Evolutionary conservation across 805 yeast species (phyloP), one percentile per base, ranked within the genome.

Genomic region (Schizosaccharomyces lindneri): DNA sequence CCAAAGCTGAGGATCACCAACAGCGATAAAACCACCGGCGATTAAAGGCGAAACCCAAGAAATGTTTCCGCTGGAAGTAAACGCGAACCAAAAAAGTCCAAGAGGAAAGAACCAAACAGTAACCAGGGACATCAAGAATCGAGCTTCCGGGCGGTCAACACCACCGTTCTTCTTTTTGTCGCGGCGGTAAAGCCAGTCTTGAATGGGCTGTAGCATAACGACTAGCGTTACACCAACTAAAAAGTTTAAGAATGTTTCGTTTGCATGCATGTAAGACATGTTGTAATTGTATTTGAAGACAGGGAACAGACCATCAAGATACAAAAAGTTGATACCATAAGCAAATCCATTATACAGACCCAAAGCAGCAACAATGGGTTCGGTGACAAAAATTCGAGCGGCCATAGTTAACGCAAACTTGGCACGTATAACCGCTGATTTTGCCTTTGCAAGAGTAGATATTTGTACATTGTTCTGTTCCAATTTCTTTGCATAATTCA

Each of bases 171-270:
- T n/a, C 19, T 17, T 31, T 24, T 21, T 36, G 32, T 57, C 60
- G 4, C 43, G 46, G 5, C 60, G 43, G 32, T 39, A 31, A 32
- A 57, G 60, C 39, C 43, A 57, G 32, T 36, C 31, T 31, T 57
- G 60, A 1, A 57, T 19, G 3, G 60, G 60, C 67, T 82, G 77
- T 63, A 73, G 72, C 0, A 69, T 62, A 41, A 82, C 81, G 62
- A 88, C 86, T 32, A 80, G 55, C 5, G 78, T 46, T 72, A 81
- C 75, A 63, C 96, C 95, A 60, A 85, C 68, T 59, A 84, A 78
- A 70, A 87, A 75, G 19, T 85, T 83, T 62, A 87, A 70, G 74
- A 86, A 88, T 21, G 95, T 95, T n/a, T 29, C 46, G 64, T 84
- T 85, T n/a, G 80, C 81, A 32, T 79, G 81, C 66, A 90, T 89